Evolutionary conservation across 1,284 basidiomycete genomes (phyloP), one percentile per base, ranked within the genome.

Genomic region (Spongispora temasekensis): DNA sequence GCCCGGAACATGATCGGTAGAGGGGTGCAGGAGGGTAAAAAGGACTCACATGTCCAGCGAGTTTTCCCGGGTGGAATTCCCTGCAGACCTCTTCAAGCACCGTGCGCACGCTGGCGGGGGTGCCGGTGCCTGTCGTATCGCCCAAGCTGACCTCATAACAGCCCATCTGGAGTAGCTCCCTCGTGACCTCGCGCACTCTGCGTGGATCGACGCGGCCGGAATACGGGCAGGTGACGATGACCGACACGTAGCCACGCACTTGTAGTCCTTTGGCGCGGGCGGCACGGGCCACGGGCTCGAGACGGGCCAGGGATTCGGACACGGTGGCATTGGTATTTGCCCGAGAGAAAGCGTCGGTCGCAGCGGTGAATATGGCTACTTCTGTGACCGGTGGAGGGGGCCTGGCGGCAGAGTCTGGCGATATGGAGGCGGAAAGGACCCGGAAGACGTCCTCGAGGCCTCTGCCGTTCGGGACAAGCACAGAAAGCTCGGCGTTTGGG

Each of bases 101-200:
- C 57, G 79, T 78, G 19, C 79, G 73, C 58, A 96, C 84, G 25
- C 83, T 83, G 19, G 79, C 76, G 0, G 95, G 94, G 52, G 90
- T 93, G 1, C 91, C 96, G 32, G 87, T 87, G 1, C 96, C 96
- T 2, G 94, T 93, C 2, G 95, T 98, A 76, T 98, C 96, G 0
- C 94, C 95, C 32, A 98, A 77, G 64, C 90, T 93, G 55, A 98
- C 86, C 72, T 98, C 93, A 76, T 97, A 97, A 72, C 94, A 97
- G 0, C 95, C 96, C 91, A 97, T 96, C 60, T 94, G 86, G 5
- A 88, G 67, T 28, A 98, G 75, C 64, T 84, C 86, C 63, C 83
- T 84, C 0, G 91, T 79, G 13, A 97, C 86, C 23, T 88, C 84
- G 50, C 88, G 82, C 7, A 95, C 94, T 21, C 78, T 77, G 46